Evolutionary conservation across 202 grass and related monocot species (phyloP).

Genomic region (Digitaria exilis): DNA sequence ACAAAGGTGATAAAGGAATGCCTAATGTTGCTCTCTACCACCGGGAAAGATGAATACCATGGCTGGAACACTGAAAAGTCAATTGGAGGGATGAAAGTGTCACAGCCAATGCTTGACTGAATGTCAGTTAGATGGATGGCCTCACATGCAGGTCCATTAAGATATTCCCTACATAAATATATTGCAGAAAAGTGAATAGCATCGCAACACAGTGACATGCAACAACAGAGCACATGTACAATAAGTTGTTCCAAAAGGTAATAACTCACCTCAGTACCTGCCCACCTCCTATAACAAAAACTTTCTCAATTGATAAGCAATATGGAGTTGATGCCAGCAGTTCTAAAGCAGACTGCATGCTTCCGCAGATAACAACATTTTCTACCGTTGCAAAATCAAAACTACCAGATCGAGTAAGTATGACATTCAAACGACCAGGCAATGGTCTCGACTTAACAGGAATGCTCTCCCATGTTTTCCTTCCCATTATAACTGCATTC

Average conservation of each 20-base stretch:
- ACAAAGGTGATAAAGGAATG: constrained; percentile 83
- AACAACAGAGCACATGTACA: background rate
- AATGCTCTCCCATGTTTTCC: constrained; percentile 94
- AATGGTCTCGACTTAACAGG: constrained; percentile 66
- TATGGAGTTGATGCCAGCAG: constrained; percentile 78
- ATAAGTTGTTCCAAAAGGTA: background rate
- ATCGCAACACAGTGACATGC: background rate
- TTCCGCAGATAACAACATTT: constrained; percentile 87
- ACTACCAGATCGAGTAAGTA: constrained; percentile 82
- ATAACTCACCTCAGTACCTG: constrained; percentile 69
- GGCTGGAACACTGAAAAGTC: constrained; percentile 71
- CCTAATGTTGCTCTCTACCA: constrained; percentile 71
- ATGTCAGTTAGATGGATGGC: constrained; percentile 91
- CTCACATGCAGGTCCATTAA: constrained; percentile 81
- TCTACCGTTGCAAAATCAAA: constrained; percentile 79
- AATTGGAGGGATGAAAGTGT: constrained; percentile 75
- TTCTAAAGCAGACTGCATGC: constrained; percentile 78
- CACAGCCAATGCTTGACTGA: constrained; percentile 65
- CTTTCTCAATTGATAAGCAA: constrained; percentile 79
- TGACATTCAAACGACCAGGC: constrained; percentile 78
- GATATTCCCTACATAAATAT: constrained; percentile 55
- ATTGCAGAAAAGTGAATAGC: constrained; percentile 25
- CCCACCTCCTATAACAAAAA: constrained; percentile 84
- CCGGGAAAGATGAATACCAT: constrained; percentile 86
- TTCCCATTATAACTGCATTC: constrained; percentile 94